Base-by-base conservation (phyloP, 495 filamentous ascomycete genomes). In the Penicillium parvum region DNA sequence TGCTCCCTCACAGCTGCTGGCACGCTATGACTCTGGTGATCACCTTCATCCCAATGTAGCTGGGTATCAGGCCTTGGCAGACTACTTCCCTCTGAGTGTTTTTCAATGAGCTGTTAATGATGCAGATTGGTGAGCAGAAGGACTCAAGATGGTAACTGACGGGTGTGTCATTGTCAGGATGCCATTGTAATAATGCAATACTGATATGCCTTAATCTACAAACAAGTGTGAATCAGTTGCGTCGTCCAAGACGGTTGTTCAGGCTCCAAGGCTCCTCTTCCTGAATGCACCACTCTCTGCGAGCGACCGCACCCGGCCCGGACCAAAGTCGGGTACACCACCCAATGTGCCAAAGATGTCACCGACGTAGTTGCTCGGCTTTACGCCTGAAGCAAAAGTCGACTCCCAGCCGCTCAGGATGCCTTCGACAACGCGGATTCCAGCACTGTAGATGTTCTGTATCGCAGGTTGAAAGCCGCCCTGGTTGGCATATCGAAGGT, bases 311-410 rank as follows among this genome's bases (percentile, higher is more conserved):
- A 36, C 33, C 6, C 63, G 69, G 0, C 76, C 77, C 0, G 77
- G 75, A 0, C 83, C 84, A 64, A 86, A 87, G 57, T 85, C 79
- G 0, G 83, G 83, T 18, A 53, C 52, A 5, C 81, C 82, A 10
- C 84, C 82, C 26, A 87, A 50, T 6, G 76, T 77, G 7, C 83
- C 84, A 42, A 84, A 80, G 37, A 86, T 80, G 56, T 88, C 82
- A 6, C 85, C 85, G 22, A 90, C 68, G 46, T 88, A 88, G 53
- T 88, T 90, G 11, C 41, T 65, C 0, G 83, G 63, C 57, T 76
- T 71, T 36, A 88, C 60, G 9, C 85, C 84, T 15, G 52, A 42
- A 18, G 67, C 57, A 47, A 83, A 90, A 0, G 62, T 79, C 11
- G 41, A 48, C 4, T 81, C 49, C 85, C 85, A 90, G 1, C 59